phyloP scores from a whole-genome alignment of 176 grass and related monocot genomes.

The Avena atlantica region DNA sequence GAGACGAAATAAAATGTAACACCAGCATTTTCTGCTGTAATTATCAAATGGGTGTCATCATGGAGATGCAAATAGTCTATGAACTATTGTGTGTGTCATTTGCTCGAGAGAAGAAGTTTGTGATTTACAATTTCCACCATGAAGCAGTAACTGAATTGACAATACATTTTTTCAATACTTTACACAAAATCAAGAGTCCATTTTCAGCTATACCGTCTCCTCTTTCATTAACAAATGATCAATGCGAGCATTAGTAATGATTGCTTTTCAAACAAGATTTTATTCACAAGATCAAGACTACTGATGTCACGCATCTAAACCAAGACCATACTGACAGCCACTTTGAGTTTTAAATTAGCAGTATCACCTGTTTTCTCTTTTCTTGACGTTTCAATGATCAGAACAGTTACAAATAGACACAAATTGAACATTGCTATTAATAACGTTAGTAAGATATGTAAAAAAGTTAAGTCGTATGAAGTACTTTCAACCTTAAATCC shows the following conservation, averaged over 20 bases:
- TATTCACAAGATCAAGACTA: not conserved
- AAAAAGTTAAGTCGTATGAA: not conserved
- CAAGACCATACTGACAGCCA: constrained; percentile 10
- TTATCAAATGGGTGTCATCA: constrained; percentile 25
- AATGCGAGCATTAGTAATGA: constrained; percentile 18
- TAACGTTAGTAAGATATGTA: not conserved
- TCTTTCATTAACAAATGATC: not conserved
- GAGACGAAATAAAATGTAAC: constrained; percentile 14
- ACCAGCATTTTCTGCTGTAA: not conserved
- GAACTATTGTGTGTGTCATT: not conserved
- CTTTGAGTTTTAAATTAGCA: not conserved
- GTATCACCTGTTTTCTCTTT: not conserved
- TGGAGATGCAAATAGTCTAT: not conserved
- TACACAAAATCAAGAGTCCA: not conserved
- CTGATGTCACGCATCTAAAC: not conserved
- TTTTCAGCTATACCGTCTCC: constrained; percentile 12
- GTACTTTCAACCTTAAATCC: not conserved
- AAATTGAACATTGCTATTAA: not conserved
- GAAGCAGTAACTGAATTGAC: not conserved
- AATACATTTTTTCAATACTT: not conserved
- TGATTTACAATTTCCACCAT: not conserved
- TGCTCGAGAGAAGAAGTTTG: not conserved
- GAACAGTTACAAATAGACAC: not conserved
- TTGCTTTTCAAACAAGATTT: constrained; percentile 15
- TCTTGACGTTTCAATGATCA: not conserved